These are phyloP conservation scores for Aspergillus melleus DNA, from an alignment of 2,329 filamentous ascomycete species.

Conservation along the genomic window DNA sequence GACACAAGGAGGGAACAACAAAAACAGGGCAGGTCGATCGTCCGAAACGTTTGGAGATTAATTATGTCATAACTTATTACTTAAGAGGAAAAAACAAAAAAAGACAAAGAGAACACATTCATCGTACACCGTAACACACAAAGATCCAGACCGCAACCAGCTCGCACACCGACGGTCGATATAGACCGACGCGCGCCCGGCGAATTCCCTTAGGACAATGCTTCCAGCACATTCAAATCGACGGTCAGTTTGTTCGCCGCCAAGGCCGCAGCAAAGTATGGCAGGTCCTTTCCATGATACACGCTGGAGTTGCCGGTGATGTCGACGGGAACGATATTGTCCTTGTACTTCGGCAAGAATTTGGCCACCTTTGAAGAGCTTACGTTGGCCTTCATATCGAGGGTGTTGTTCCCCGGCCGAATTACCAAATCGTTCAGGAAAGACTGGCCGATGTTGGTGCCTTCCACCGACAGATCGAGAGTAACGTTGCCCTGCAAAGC, in stretches of 20 bases:
- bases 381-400: slow-evolving; percentile 52
- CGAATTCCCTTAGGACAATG: neutral
- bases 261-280: slow-evolving; percentile 57
- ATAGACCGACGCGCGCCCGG: too few relatives aligned
- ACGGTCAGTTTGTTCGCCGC: slow-evolving; percentile 47
- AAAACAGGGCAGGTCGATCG: neutral
- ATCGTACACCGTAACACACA: neutral
- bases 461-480: slow-evolving; percentile 52
- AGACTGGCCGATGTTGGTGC: slow-evolving; percentile 50
- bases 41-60: neutral
- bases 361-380: slow-evolving; percentile 43
- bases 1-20: neutral
- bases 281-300: slow-evolving; percentile 50
- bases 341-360: slow-evolving; percentile 39
- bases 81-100: neutral
- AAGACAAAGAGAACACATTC: neutral
- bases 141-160: neutral
- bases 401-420: slow-evolving; percentile 54
- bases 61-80: neutral
- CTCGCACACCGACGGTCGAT: neutral
- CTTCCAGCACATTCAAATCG: slow-evolving; percentile 40
- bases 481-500: slow-evolving; percentile 54
- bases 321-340: slow-evolving; percentile 52
- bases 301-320: slow-evolving; percentile 52
- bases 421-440: slow-evolving; percentile 54